Evolutionary conservation across 768 basidiomycete genomes (phyloP), one percentile per base, ranked within the genome.

Genomic region (Basidioascus undulatus): DNA sequence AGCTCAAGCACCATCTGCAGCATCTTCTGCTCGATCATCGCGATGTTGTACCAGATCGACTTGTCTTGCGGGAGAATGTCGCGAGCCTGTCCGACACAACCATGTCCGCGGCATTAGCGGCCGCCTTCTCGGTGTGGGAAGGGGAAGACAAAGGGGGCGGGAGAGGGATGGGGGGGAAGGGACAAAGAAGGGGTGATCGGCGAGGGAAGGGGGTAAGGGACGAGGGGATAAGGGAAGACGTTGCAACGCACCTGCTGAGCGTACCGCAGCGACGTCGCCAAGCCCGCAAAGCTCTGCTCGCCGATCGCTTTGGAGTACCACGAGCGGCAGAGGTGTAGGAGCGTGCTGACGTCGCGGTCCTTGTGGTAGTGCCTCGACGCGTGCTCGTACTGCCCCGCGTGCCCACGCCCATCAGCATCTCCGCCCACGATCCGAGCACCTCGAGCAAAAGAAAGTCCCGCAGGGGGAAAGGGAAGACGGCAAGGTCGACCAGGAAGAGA

Each of bases 11-110:
- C 60, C 60, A 94, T 67, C 56, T 94, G 89, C 0, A 83, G 80
- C 0, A 80, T 75, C 58, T 94, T 94, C 56, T 98, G 92, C 57
- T 87, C 76, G 26, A 96, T 84, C 78, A 98, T 87, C 41, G 89
- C 87, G 51, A 94, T 81, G 57, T 98, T 96, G 61, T 87, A 96
- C 32, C 83, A 45, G 38, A 77, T 72, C 3, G 83, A 79, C 54
- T 87, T 86, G 61, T 98, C 92, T 41, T 65, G 68, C 0, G 86
- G 84, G 48, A 77, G 73, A 6, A 84, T 59, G 47, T 81, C 76
- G 13, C 78, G 63, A 1, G 87, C 86, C 87, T 94, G 47, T 4
- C 5, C 2, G 32, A 3, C 2, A 2, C 16, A 2, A 9, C n/a
- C n/a, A n/a, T 9, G 23, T 25, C 3, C 3, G 1, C 6, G n/a